phyloP scores from a whole-genome alignment of 768 basidiomycete genomes.

The Termitomyces titanicus region DNA sequence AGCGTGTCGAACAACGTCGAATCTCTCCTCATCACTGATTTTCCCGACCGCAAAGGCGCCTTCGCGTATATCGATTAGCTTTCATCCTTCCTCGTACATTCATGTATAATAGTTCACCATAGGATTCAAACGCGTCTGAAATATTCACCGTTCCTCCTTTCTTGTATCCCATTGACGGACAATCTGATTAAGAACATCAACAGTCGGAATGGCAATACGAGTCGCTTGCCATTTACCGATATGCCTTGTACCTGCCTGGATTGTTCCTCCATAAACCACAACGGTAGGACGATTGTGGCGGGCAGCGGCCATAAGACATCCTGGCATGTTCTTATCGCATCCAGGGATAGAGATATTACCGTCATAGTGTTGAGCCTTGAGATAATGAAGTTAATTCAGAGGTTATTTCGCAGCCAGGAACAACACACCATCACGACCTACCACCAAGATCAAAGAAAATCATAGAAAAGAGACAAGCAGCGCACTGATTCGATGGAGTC shows the following conservation, averaged over 20 bases:
- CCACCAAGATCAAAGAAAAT: conserved; percentile 30
- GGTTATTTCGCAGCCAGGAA: not conserved
- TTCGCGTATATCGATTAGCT: conserved; percentile 21
- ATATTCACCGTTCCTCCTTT: conserved; percentile 85
- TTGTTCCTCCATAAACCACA: conserved; percentile 85
- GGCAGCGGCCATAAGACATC: conserved; percentile 80
- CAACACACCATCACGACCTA: conserved; percentile 54
- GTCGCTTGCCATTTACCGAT: conserved; percentile 38
- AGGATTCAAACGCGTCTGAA: conserved; percentile 82
- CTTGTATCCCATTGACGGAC: conserved; percentile 71
- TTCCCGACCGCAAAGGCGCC: conserved; percentile 75
- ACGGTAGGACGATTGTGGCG: conserved; percentile 88
- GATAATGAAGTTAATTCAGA: not conserved
- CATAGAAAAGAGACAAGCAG: not conserved
- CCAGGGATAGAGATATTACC: conserved; percentile 85
- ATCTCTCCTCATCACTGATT: conserved; percentile 75
- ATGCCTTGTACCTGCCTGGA: conserved; percentile 70
- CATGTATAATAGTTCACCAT: conserved; percentile 41
- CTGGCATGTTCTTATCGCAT: conserved; percentile 94
- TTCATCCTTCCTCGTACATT: not conserved
- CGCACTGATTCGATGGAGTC: conserved; percentile 81
- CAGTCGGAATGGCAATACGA: conserved; percentile 18
- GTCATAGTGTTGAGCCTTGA: conserved; percentile 83
- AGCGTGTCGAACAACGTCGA: conserved; percentile 82
- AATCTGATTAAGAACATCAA: conserved; percentile 40